phyloP scores from a whole-genome alignment of 805 yeast genomes.

The Metschnikowia reukaufii region DNA sequence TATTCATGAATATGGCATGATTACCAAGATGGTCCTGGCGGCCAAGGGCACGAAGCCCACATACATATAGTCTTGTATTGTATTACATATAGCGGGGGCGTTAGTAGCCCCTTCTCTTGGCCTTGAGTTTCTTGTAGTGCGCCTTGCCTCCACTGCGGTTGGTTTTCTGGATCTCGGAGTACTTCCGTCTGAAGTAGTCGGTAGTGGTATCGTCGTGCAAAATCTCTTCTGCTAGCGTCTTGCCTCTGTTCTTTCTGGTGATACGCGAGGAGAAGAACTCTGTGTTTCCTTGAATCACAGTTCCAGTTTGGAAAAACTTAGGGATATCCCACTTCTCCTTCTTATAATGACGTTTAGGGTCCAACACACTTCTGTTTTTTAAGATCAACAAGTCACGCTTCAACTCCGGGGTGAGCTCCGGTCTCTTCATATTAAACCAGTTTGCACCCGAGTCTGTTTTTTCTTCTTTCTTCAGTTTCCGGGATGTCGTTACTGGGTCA shows the following conservation, averaged over 20 bases:
- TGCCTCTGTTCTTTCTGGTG: constrained; percentile 69
- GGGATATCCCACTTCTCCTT: constrained; percentile 78
- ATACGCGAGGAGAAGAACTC: constrained; percentile 73
- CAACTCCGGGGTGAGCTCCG: constrained; percentile 43
- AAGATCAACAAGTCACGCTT: constrained; percentile 77
- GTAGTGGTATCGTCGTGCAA: constrained; percentile 68
- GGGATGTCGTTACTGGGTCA: constrained; percentile 26
- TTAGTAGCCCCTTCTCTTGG: constrained; percentile 55
- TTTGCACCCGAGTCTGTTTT: constrained; percentile 18
- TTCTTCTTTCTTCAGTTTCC: constrained; percentile 16
- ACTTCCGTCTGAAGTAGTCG: constrained; percentile 82
- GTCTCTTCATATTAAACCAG: constrained; percentile 22
- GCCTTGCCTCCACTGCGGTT: constrained; percentile 64
- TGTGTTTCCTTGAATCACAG: constrained; percentile 76
- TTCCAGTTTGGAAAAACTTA: constrained; percentile 84
- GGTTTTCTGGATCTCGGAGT: constrained; percentile 70
- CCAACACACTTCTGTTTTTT: constrained; percentile 85
- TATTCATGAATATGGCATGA: no score
- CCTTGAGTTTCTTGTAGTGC: constrained; percentile 62
- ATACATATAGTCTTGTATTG: not conserved
- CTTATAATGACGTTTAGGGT: constrained; percentile 93
- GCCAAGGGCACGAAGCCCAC: no score
- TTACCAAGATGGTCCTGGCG: no score
- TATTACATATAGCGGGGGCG: not conserved
- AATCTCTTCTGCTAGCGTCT: constrained; percentile 78